These are phyloP conservation scores for Quercus tomentella DNA, from an alignment of 331 rosid genomes.

Conservation along the genomic window DNA sequence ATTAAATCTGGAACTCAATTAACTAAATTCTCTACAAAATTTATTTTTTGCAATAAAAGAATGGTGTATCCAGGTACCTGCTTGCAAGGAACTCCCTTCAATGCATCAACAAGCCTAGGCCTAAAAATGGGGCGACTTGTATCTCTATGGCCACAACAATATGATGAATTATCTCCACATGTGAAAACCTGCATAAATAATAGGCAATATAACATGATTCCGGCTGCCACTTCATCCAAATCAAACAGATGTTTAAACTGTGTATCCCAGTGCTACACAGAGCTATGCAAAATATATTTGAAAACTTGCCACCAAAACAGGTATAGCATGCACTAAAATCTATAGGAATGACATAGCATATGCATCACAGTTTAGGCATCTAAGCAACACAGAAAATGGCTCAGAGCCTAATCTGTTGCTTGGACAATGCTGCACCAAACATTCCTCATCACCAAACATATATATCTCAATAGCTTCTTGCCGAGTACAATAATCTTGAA, in stretches of 20 bases:
- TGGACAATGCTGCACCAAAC: background rate
- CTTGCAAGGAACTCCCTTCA: slow-evolving; percentile 75
- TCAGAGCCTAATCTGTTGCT: no score
- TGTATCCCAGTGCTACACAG: background rate
- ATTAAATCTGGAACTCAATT: background rate
- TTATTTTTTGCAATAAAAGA: background rate
- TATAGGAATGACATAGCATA: background rate
- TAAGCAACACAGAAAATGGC: background rate
- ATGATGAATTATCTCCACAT: slow-evolving; percentile 89
- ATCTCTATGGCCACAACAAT: slow-evolving; percentile 84
- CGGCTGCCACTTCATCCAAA: background rate
- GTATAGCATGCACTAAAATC: no score
- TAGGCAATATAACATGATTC: background rate
- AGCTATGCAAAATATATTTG: background rate
- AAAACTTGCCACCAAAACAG: background rate
- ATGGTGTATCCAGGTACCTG: slow-evolving; percentile 43
- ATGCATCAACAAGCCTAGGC: slow-evolving; percentile 84
- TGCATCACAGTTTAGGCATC: background rate
- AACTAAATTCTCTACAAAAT: slow-evolving; percentile 7
- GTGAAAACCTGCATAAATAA: slow-evolving; percentile 69
- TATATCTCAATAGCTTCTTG: background rate
- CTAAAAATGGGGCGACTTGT: slow-evolving; percentile 73
- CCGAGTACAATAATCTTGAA: background rate
- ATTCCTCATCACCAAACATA: background rate
- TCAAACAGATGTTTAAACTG: background rate